Percentiles rank a stretch among this genome's conserved stretches.
Evolutionary conservation across 176 grass and related monocot genomes (phyloP).

Genomic region (Oryza punctata): DNA sequence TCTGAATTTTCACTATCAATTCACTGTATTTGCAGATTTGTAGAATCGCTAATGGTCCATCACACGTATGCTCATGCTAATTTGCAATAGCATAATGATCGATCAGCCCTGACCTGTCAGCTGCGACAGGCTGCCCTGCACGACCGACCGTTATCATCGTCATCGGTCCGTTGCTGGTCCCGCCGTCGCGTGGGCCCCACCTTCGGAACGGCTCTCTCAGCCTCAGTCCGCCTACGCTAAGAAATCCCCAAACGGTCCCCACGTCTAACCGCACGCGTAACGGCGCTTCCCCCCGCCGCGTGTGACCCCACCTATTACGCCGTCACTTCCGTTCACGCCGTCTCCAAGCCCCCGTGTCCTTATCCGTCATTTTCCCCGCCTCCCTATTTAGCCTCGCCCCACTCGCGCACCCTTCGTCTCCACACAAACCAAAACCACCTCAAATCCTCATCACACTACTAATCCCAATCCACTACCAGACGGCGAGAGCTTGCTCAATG

Average conservation of each 20-base stretch:
- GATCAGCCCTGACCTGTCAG: too few species aligned
- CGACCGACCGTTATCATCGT: conserved; percentile 24
- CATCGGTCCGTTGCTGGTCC: too few species aligned
- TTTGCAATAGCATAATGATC: too few species aligned
- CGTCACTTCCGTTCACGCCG: conserved; percentile 24
- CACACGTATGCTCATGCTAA: too few species aligned
- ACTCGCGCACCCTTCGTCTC: not conserved
- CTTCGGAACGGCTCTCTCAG: too few species aligned
- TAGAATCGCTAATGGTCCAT: too few species aligned
- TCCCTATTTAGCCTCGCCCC: not conserved
- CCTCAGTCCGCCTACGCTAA: too few species aligned
- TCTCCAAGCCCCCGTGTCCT: conserved; percentile 4
- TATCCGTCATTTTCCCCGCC: conserved; percentile 48
- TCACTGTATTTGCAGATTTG: too few species aligned
- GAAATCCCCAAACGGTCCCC: conserved; percentile 32
- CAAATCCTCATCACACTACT: too few species aligned
- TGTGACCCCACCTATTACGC: conserved; percentile 1
- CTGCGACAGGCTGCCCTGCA: not conserved
- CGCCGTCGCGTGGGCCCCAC: too few species aligned
- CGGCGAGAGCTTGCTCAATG: conserved; percentile 20
- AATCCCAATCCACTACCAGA: not conserved
- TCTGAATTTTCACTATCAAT: too few species aligned
- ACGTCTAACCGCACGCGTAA: conserved; percentile 34
- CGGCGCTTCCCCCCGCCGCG: not conserved
- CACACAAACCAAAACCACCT: not conserved